phyloP scores from a whole-genome alignment of 2,329 filamentous ascomycete genomes.

The Epichloe sibirici region DNA sequence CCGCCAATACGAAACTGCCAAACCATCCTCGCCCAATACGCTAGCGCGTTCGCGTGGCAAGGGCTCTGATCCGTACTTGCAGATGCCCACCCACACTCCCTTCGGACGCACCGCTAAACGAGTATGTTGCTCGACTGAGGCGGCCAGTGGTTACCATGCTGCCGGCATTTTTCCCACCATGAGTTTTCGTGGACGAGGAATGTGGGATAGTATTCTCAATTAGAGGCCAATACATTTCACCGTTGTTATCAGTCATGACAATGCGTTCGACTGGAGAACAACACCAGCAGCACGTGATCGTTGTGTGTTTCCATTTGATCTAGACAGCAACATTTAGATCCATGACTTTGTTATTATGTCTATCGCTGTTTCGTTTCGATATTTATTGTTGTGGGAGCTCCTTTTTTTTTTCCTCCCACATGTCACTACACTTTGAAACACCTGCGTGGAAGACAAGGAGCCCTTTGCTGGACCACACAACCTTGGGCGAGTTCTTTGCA shows the following conservation, averaged over 20 bases:
- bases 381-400: background rate
- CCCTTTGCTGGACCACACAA: slow-evolving; percentile 17
- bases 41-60: slow-evolving; percentile 24
- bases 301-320: background rate
- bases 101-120: slow-evolving; percentile 46
- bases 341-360: background rate
- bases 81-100: slow-evolving; percentile 28
- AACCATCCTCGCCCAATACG: slow-evolving; percentile 23
- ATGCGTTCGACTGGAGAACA: background rate
- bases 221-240: slow-evolving; percentile 16
- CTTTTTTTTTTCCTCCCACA: slow-evolving; percentile 9
- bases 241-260: background rate
- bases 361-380: background rate
- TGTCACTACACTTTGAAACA: slow-evolving; percentile 14
- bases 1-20: slow-evolving; percentile 17
- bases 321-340: slow-evolving; percentile 4
- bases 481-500: slow-evolving; percentile 15
- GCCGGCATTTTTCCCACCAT: slow-evolving; percentile 36
- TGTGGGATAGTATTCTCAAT: slow-evolving; percentile 55
- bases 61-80: slow-evolving; percentile 16
- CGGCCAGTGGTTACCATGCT: slow-evolving; percentile 33
- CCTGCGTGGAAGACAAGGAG: slow-evolving; percentile 16
- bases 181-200: slow-evolving; percentile 44
- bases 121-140: slow-evolving; percentile 53
- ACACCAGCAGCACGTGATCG: background rate